A percentile compares a stretch with the other conserved stretches of the same genome.
Evolutionary conservation across 768 basidiomycete genomes (phyloP).

Genomic region (Suillus tomentosus): DNA sequence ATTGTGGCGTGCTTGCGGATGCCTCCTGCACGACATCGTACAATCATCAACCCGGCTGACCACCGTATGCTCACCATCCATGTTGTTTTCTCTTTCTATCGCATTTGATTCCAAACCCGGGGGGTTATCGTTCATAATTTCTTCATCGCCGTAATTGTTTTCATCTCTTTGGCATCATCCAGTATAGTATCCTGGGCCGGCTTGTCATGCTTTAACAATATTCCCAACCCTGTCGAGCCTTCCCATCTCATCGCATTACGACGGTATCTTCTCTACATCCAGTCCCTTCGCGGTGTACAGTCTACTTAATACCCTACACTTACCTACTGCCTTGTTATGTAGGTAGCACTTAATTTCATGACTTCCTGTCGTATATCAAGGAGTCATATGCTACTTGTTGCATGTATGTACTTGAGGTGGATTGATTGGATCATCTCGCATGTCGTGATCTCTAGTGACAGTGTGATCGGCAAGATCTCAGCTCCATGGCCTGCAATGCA

Average conservation of each 20-base stretch:
- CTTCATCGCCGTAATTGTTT: slow-evolving; percentile 33
- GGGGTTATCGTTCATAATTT: slow-evolving; percentile 30
- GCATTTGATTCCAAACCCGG: slow-evolving; percentile 19
- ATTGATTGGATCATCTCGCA: background rate
- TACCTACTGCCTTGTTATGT: slow-evolving; percentile 35
- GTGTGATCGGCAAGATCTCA: background rate
- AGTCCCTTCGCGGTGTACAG: slow-evolving; percentile 34
- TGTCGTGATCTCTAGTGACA: no score
- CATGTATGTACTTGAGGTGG: slow-evolving; percentile 1
- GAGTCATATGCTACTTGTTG: slow-evolving; percentile 19
- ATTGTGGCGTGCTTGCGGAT: slow-evolving; percentile 28
- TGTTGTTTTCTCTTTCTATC: slow-evolving; percentile 24
- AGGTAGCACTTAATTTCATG: slow-evolving; percentile 33
- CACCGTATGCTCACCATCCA: slow-evolving; percentile 22
- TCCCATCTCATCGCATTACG: slow-evolving; percentile 31
- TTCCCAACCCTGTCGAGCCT: slow-evolving; percentile 21
- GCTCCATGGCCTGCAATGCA: background rate
- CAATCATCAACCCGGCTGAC: slow-evolving; percentile 25
- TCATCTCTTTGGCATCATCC: slow-evolving; percentile 29
- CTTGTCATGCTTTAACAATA: slow-evolving; percentile 29
- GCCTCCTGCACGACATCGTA: slow-evolving; percentile 27
- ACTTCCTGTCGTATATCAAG: slow-evolving; percentile 25
- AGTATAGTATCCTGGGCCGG: slow-evolving; percentile 27
- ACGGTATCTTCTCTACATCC: slow-evolving; percentile 23
- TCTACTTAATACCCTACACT: slow-evolving; percentile 36